phyloP scores from a whole-genome alignment of 2,329 filamentous ascomycete genomes.

The Gnomoniopsis smithogilvyi region DNA sequence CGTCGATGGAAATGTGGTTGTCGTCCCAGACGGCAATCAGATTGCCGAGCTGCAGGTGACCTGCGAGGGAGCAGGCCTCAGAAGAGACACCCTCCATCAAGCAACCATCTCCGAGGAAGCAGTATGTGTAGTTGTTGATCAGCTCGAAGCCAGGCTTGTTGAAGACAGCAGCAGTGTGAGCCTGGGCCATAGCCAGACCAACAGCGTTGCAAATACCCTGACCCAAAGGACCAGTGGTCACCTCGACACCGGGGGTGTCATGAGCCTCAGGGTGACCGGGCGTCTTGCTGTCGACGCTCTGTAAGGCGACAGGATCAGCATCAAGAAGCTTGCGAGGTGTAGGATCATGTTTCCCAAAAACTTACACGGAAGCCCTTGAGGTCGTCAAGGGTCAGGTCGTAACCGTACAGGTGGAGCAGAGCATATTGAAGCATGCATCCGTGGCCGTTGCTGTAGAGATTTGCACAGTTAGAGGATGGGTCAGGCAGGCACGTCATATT shows the following conservation, averaged over 20 bases:
- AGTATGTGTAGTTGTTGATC: conserved; percentile 95
- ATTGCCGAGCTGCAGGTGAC: conserved; percentile 97
- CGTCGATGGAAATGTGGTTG: conserved; percentile 95
- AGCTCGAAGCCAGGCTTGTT: conserved; percentile 95
- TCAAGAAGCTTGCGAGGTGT: neutral
- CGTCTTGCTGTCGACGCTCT: conserved; percentile 68
- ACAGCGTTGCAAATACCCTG: conserved; percentile 98
- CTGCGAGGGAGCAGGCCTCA: conserved; percentile 88
- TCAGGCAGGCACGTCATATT: conserved; percentile 2
- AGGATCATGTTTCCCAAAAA: conserved; percentile 21
- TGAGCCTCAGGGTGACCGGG: conserved; percentile 96
- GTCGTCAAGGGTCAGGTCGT: conserved; percentile 81
- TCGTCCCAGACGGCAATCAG: conserved; percentile 96
- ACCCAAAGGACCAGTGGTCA: conserved; percentile 95
- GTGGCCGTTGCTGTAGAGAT: conserved; percentile 68
- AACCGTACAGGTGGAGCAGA: conserved; percentile 94
- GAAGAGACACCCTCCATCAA: conserved; percentile 96
- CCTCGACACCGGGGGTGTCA: conserved; percentile 95
- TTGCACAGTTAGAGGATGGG: neutral
- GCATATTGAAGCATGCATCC: conserved; percentile 99
- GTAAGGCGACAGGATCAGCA: neutral
- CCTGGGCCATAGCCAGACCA: conserved; percentile 94
- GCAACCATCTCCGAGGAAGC: conserved; percentile 96
- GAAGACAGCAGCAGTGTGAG: conserved; percentile 85
- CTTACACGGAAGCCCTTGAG: conserved; percentile 94